Conservation (phyloP, 371 early-diverging fungal species). For the Zopfochytrium polystomum region DNA sequence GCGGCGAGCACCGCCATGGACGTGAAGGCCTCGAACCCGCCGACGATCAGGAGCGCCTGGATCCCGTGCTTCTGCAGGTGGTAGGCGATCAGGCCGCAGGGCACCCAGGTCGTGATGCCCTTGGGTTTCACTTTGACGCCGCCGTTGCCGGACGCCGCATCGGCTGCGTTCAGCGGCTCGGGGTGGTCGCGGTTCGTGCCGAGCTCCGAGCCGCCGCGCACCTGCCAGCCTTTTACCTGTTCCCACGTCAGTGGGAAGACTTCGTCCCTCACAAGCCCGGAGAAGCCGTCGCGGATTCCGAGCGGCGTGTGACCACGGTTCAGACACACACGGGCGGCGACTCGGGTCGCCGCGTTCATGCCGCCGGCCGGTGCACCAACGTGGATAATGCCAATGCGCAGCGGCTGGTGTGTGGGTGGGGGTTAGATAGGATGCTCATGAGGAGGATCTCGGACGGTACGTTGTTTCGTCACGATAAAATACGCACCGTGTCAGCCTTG, state of each 20-base stretch:
- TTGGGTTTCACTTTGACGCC: constrained; percentile 25
- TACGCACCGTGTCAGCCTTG: too few species aligned
- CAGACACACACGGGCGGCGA: constrained; percentile 81
- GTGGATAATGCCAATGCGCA: constrained; percentile 91
- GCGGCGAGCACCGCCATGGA: constrained; percentile 69
- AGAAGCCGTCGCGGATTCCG: constrained; percentile 91
- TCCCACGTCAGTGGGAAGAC: constrained; percentile 75
- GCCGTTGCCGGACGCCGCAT: constrained; percentile 17
- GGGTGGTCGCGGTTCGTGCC: constrained; percentile 93
- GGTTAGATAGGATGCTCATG: too few species aligned
- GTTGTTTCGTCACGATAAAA: too few species aligned
- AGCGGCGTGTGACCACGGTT: constrained; percentile 82
- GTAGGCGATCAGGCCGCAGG: constrained; percentile 84
- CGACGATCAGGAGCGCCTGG: constrained; percentile 86
- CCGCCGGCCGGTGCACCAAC: constrained; percentile 97
- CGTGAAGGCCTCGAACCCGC: constrained; percentile 94
- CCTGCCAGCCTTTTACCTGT: constrained; percentile 86
- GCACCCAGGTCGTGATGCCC: constrained; percentile 52
- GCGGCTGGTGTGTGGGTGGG: constrained; percentile 27
- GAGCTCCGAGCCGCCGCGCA: constrained; percentile 89
- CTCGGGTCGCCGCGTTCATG: constrained; percentile 96
- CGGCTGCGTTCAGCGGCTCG: constrained; percentile 34
- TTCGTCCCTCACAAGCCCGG: constrained; percentile 85
- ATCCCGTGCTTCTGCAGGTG: constrained; percentile 88
- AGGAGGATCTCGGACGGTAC: too few species aligned